Percentiles rank a stretch among this genome's conserved stretches.
Evolutionary conservation across 208 protist genomes (phyloP).

Genomic region (Leptomonas pyrrhocoris): DNA sequence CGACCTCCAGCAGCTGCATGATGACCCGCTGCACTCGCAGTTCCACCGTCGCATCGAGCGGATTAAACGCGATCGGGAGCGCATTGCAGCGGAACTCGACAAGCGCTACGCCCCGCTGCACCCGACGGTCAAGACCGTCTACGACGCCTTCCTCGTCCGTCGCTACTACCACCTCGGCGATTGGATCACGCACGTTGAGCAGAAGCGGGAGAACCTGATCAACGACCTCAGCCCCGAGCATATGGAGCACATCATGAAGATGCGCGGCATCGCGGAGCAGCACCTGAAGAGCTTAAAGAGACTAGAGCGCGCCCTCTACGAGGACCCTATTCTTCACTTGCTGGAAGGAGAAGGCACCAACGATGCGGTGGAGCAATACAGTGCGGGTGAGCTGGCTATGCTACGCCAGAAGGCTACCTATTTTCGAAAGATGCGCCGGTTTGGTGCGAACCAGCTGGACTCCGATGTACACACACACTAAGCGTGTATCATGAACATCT

Average conservation of each 20-base stretch:
- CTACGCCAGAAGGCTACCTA: constrained; percentile 84
- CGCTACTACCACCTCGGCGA: constrained; percentile 84
- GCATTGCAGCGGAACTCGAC: constrained; percentile 74
- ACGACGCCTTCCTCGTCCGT: constrained; percentile 84
- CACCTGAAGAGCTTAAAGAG: constrained; percentile 60
- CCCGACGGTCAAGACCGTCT: constrained; percentile 85
- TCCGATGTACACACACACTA: constrained; percentile 78
- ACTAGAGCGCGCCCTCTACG: constrained; percentile 57
- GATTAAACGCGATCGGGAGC: constrained; percentile 64
- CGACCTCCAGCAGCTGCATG: constrained; percentile 76
- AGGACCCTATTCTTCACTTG: constrained; percentile 61
- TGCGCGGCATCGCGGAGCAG: constrained; percentile 48
- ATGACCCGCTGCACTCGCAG: constrained; percentile 78
- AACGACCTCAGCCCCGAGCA: constrained; percentile 68
- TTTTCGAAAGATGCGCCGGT: constrained; percentile 80
- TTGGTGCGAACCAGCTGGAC: constrained; percentile 79
- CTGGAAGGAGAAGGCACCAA: constrained; percentile 35
- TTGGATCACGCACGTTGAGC: constrained; percentile 79
- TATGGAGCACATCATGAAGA: constrained; percentile 47
- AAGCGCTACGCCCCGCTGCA: constrained; percentile 73
- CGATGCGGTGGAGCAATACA: constrained; percentile 53
- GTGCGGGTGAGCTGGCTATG: constrained; percentile 71
- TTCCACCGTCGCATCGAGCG: constrained; percentile 72
- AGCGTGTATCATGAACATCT: too few species aligned
- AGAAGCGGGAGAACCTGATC: constrained; percentile 66